Evolutionary conservation across 257 asterid species (phyloP).

Genomic region (Apocynum venetum): DNA sequence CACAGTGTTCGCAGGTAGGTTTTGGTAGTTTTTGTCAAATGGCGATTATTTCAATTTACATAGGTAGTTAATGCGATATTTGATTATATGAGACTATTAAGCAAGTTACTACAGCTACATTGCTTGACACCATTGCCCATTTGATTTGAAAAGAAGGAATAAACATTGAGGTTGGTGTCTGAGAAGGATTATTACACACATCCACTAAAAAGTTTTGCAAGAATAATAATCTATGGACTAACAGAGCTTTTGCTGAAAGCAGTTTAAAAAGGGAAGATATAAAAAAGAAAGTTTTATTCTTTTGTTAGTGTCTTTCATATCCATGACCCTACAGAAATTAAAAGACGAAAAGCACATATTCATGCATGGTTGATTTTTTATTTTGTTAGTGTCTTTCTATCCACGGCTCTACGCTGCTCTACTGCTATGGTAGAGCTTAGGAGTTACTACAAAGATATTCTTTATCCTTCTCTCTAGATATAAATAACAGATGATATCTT

Average conservation of each 20-base stretch:
- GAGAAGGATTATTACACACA: not conserved
- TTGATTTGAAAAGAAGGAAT: not conserved
- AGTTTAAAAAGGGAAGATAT: not conserved
- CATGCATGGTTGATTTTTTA: too few relatives aligned
- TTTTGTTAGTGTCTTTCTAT: not conserved
- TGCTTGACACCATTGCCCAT: too few relatives aligned
- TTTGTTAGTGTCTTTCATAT: not conserved
- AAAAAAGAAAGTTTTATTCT: not conserved
- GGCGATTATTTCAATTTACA: too few relatives aligned
- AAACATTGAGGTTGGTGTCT: not conserved
- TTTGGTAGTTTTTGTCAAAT: not conserved
- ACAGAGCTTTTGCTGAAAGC: not conserved
- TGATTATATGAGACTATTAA: too few relatives aligned
- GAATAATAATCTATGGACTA: not conserved
- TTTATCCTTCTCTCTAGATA: not conserved
- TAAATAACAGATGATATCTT: not conserved
- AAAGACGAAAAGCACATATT: too few relatives aligned
- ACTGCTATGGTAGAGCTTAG: not conserved
- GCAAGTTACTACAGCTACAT: too few relatives aligned
- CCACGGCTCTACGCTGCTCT: not conserved
- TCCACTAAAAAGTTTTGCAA: not conserved
- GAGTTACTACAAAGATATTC: not conserved
- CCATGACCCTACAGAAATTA: not conserved
- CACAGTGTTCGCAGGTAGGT: conserved; percentile 66
- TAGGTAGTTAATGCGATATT: not conserved